Conservation (phyloP, 31 red algal genomes). For the Porphyra umbilicalis region DNA sequence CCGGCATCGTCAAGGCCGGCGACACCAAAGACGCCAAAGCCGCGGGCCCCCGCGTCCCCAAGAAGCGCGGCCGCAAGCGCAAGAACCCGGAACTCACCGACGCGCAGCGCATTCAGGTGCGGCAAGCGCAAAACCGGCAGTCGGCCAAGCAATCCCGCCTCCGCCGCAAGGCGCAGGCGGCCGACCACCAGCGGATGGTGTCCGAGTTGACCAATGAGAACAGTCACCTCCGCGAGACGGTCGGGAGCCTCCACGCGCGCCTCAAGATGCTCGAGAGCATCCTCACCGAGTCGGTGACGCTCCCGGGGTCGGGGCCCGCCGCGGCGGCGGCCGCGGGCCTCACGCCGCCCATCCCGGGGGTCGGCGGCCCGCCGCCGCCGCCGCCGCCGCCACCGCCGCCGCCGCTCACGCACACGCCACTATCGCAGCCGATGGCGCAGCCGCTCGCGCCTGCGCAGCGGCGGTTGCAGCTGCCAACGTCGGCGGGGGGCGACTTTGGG, state of each 20-base stretch:
- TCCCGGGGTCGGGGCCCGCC: neutral
- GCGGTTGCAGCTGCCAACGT: neutral
- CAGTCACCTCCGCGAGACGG: slow-evolving; percentile 32
- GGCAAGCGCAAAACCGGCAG: slow-evolving; percentile 67
- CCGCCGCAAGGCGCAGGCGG: slow-evolving; percentile 44
- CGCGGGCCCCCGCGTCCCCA: slow-evolving; percentile 22
- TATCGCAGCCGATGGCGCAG: neutral
- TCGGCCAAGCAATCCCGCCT: slow-evolving; percentile 59
- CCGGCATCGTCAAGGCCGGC: neutral
- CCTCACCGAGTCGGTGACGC: slow-evolving; percentile 41
- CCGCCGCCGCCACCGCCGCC: neutral
- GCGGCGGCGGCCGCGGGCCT: neutral
- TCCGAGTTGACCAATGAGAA: slow-evolving; percentile 41
- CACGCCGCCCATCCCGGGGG: too few species aligned
- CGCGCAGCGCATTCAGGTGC: slow-evolving; percentile 44
- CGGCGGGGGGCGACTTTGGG: neutral
- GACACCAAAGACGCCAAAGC: neutral
- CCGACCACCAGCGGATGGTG: slow-evolving; percentile 37
- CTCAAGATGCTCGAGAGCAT: slow-evolving; percentile 49
- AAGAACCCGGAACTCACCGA: slow-evolving; percentile 71
- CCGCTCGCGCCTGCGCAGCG: neutral
- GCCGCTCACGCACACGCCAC: neutral
- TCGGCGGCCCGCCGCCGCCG: neutral
- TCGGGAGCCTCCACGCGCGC: slow-evolving; percentile 32
- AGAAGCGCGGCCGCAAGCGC: slow-evolving; percentile 65